phyloP scores from a whole-genome alignment of 2,329 filamentous ascomycete species.

The Curvularia sp. region DNA sequence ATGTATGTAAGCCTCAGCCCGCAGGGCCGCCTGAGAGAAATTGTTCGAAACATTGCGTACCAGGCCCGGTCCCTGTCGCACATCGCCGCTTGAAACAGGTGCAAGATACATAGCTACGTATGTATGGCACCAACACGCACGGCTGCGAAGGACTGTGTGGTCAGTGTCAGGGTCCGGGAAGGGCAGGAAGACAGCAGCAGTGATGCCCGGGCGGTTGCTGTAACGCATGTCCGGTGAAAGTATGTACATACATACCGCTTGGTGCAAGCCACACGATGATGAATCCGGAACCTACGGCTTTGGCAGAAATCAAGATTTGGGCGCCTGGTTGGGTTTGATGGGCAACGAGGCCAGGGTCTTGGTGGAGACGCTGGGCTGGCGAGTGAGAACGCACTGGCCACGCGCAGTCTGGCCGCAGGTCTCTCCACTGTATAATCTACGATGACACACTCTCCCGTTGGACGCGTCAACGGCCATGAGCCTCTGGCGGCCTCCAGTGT shows the following conservation, averaged over 20 bases:
- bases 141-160: neutral
- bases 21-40: slow-evolving; percentile 10
- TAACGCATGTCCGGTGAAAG: neutral
- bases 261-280: slow-evolving; percentile 10
- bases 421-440: slow-evolving; percentile 20
- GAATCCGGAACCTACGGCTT: slow-evolving; percentile 9
- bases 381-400: slow-evolving; percentile 16
- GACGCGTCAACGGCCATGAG: slow-evolving; percentile 21
- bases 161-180: neutral
- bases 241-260: neutral
- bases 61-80: slow-evolving; percentile 9
- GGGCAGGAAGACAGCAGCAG: neutral
- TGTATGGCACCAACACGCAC: neutral
- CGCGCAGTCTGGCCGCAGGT: slow-evolving; percentile 13
- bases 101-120: no score
- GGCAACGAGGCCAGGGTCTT: slow-evolving; percentile 17
- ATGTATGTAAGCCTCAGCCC: slow-evolving; percentile 7
- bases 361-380: slow-evolving; percentile 8
- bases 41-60: slow-evolving; percentile 14
- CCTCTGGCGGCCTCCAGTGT: slow-evolving; percentile 11
- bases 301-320: slow-evolving; percentile 13
- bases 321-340: slow-evolving; percentile 9
- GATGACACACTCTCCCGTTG: slow-evolving; percentile 16
- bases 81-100: slow-evolving; percentile 5
- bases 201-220: slow-evolving; percentile 3